Conservation (phyloP, 163 green algal species). For the Smithsoniella earleae region DNA sequence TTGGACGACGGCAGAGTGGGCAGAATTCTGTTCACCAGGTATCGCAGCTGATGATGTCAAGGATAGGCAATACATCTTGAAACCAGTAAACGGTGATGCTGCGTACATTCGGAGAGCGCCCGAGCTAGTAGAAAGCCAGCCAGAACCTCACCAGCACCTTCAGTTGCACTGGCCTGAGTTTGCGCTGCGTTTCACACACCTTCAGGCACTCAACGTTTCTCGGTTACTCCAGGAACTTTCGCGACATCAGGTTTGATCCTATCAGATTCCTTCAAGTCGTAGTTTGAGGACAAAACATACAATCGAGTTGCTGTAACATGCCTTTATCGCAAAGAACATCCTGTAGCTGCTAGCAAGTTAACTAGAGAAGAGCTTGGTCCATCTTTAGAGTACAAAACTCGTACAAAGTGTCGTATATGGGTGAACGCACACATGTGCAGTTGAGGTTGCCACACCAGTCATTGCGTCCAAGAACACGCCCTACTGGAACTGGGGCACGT, state of each 20-base stretch:
- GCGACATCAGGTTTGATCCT: slow-evolving; percentile 10
- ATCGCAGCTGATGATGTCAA: background rate
- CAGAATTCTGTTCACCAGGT: background rate
- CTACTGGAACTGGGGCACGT: slow-evolving; percentile 37
- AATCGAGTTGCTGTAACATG: too few relatives aligned
- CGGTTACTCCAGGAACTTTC: slow-evolving; percentile 24
- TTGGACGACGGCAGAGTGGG: slow-evolving; percentile 12
- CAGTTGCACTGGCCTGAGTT: slow-evolving; percentile 24
- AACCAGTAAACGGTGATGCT: slow-evolving; percentile 6
- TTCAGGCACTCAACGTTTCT: slow-evolving; percentile 20
- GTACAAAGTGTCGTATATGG: too few relatives aligned
- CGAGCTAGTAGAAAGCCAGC: background rate
- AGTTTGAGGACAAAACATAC: too few relatives aligned
- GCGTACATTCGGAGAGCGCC: background rate
- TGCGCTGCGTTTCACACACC: background rate
- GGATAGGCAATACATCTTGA: background rate
- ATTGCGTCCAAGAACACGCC: slow-evolving; percentile 46
- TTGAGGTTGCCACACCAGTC: slow-evolving; percentile 40
- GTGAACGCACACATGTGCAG: too few relatives aligned
- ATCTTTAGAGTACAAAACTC: background rate
- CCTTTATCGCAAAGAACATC: too few relatives aligned
- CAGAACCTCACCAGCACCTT: background rate
- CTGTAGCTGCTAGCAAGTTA: too few relatives aligned
- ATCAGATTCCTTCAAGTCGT: too few relatives aligned
- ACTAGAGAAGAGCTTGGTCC: too few relatives aligned